Evolutionary conservation across 208 protist species (phyloP).

Genomic region (Crithidia thermophila): DNA sequence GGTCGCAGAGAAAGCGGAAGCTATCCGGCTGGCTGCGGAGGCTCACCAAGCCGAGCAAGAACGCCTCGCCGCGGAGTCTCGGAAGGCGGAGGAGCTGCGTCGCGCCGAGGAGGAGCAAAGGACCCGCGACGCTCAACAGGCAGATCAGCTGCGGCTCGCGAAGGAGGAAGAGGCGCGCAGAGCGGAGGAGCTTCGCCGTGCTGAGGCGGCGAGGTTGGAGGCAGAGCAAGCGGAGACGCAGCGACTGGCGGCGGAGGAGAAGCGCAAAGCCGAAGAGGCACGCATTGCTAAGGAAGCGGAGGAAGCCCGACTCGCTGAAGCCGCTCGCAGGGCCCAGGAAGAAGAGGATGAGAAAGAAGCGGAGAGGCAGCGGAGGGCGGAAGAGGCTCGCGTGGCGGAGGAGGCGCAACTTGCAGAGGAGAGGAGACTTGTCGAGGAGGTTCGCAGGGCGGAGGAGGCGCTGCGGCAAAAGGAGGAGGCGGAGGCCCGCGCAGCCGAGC

Average conservation of each 20-base stretch:
- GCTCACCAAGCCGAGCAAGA: neutral
- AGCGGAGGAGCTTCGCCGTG: too few species aligned
- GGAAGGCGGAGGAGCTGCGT: conserved; percentile 5
- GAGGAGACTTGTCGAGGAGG: neutral
- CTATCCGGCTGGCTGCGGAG: neutral
- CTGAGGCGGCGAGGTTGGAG: too few species aligned
- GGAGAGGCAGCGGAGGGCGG: conserved; percentile 6
- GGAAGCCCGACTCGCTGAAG: too few species aligned
- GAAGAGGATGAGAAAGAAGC: neutral
- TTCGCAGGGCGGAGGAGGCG: neutral
- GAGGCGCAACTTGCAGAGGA: conserved; percentile 10
- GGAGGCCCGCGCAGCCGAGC: neutral
- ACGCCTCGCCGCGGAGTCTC: neutral
- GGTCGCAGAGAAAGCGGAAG: conserved; percentile 2
- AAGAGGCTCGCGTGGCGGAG: conserved; percentile 12
- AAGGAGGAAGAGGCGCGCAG: conserved; percentile 6
- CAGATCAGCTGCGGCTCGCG: neutral
- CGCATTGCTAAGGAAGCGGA: too few species aligned
- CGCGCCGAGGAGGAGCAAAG: neutral
- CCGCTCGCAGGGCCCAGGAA: neutral
- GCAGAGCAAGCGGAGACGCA: too few species aligned
- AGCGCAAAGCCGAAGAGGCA: too few species aligned
- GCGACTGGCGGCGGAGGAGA: too few species aligned
- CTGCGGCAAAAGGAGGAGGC: too few species aligned
- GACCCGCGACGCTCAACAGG: neutral